Base-by-base conservation (phyloP, 257 asterid species). In the Fraxinus anomala region DNA sequence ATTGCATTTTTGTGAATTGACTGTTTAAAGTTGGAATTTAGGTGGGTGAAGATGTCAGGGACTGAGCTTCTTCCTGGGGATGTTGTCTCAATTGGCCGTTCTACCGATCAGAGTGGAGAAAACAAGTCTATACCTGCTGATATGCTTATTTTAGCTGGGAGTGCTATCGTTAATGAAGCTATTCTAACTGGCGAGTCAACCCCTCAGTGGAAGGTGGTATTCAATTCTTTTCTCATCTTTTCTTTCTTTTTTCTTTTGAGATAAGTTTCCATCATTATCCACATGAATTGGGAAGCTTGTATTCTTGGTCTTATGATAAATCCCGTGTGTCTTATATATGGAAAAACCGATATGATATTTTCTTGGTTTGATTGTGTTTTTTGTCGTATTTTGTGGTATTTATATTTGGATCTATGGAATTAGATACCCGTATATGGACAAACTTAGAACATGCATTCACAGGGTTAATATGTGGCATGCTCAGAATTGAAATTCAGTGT, bases 151-250 rank as follows among this genome's bases (percentile, higher is more conserved):
- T 87, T 96, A 82, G 97, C 99, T 82, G 99, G 99, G 84, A 93
- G 89, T 90, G 96, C 97, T 70, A 95, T 95, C 76, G 98, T 92
- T 81, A 96, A 93, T 85, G 98, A 96, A 87, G 98, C 99, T 85
- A 96, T 96, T 80, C 85, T 96, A 80, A 96, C 99, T 59, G 99
- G 99, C 79, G 99, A 96, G 85, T 93, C 98, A 73, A 96, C 99
- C 67, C 98, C 98, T 13, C 99, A 96, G 73, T 96, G 99, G 99
- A 96, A 96, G 99, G 99, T 93, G 73, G 23, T 66, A 33, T 81
- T 77, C 79, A 82, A 31, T 68, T 77, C 2, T 70, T 79, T 34
- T 72, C 59, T 24, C 47, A 10, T 40, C 47, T 40, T 40, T 12
- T 68, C 65, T 36, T 26, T 68, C 47, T 31, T 37, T 3, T 21